Conservation (phyloP, 345 rosid species). For the Euclidium syriacum region DNA sequence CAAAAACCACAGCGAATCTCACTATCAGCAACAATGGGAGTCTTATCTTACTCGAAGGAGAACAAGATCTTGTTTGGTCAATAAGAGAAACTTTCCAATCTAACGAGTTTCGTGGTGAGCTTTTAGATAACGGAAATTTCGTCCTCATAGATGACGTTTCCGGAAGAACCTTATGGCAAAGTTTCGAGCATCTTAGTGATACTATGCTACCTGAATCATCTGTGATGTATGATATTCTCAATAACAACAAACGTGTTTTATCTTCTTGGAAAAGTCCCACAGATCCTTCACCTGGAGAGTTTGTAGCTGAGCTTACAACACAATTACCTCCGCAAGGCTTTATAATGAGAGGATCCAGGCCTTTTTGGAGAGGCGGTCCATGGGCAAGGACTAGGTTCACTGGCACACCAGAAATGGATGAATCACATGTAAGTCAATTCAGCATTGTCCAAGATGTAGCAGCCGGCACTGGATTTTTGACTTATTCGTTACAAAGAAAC, state of each 20-base stretch:
- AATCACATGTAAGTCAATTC: conserved; percentile 19
- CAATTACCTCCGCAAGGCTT: conserved; percentile 28
- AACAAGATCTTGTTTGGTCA: conserved; percentile 28
- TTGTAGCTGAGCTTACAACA: conserved; percentile 24
- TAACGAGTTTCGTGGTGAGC: conserved; percentile 21
- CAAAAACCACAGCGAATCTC: conserved; percentile 20
- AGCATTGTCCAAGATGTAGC: conserved; percentile 20
- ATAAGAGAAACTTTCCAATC: conserved; percentile 17
- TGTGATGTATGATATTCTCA: conserved; percentile 19
- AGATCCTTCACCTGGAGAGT: conserved; percentile 32
- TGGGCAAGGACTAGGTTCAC: conserved; percentile 26
- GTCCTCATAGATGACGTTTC: conserved; percentile 25
- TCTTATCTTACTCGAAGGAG: conserved; percentile 21
- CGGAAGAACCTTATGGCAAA: conserved; percentile 11
- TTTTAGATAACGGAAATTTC: conserved; percentile 25
- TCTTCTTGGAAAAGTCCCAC: conserved; percentile 23
- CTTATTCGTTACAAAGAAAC: conserved; percentile 19
- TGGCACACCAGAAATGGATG: conserved; percentile 30
- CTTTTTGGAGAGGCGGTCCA: conserved; percentile 31
- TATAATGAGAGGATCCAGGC: conserved; percentile 23
- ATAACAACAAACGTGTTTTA: conserved; percentile 10
- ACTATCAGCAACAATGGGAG: conserved; percentile 27
- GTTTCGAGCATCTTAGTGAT: conserved; percentile 32
- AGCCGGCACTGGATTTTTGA: conserved; percentile 20
- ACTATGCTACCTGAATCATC: conserved; percentile 25